These are phyloP conservation scores for Haplosporangium gracile DNA, from an alignment of 192 early-diverging fungal species.

Conservation along the genomic window DNA sequence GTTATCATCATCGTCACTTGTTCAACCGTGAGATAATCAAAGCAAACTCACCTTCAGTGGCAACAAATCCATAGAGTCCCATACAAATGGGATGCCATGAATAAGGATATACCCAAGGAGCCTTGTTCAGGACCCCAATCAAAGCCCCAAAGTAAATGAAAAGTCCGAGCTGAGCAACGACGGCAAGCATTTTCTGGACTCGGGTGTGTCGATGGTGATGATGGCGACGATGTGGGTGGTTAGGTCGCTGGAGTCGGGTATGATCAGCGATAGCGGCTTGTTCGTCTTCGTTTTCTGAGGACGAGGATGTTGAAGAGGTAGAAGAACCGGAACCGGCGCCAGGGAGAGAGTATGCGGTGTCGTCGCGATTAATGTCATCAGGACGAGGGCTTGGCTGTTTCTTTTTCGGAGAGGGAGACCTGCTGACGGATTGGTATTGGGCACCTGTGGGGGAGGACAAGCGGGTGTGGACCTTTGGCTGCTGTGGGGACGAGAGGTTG, in stretches of 20 bases:
- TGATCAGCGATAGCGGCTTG: background rate
- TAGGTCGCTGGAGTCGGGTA: too few species aligned
- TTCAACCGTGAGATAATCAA: background rate
- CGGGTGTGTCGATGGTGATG: conserved; percentile 9
- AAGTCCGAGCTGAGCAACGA: conserved; percentile 31
- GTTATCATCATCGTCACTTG: too few species aligned
- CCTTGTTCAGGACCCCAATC: conserved; percentile 24
- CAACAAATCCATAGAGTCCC: conserved; percentile 51
- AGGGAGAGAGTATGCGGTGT: background rate
- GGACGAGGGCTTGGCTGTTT: background rate
- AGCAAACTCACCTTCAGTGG: conserved; percentile 37
- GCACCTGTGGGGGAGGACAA: background rate
- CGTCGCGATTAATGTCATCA: background rate
- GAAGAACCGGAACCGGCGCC: background rate
- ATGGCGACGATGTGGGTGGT: conserved; percentile 2
- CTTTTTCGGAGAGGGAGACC: background rate
- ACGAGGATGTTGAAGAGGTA: background rate
- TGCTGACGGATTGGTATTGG: conserved; percentile 11
- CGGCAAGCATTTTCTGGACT: conserved; percentile 16
- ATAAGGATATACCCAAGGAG: conserved; percentile 48
- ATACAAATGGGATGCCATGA: conserved; percentile 54
- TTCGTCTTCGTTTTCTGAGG: conserved; percentile 1
- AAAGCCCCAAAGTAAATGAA: conserved; percentile 39
- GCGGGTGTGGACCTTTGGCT: background rate
- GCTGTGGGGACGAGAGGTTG: background rate